Conservation (phyloP, 164 flowering plant species). For the Vitis labrusca region DNA sequence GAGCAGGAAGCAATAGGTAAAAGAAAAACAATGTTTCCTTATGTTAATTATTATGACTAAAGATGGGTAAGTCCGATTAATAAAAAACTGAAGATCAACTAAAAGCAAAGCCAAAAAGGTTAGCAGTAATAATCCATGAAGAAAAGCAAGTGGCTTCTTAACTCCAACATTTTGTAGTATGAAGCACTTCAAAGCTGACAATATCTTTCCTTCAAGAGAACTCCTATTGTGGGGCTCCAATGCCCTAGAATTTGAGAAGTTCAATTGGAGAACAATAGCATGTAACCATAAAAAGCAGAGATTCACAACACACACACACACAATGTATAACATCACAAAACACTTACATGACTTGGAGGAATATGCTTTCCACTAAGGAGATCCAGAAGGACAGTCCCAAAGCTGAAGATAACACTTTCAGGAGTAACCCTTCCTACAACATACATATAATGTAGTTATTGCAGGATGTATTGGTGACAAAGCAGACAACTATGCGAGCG, state of each 20-base stretch:
- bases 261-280: background rate
- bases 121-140: background rate
- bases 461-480: conserved; percentile 8
- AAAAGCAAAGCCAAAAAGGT: too few relatives aligned
- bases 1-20: too few relatives aligned
- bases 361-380: conserved; percentile 98
- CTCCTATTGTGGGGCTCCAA: background rate
- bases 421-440: conserved; percentile 89
- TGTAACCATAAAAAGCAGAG: background rate
- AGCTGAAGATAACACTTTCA: conserved; percentile 93
- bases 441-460: conserved; percentile 10
- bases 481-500: background rate
- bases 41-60: too few relatives aligned
- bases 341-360: conserved; percentile 93
- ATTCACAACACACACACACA: background rate
- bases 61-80: too few relatives aligned
- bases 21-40: too few relatives aligned
- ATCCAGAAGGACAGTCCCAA: conserved; percentile 93
- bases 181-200: background rate
- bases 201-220: too few relatives aligned
- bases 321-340: background rate
- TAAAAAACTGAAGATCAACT: too few relatives aligned
- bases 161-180: background rate
- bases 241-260: background rate
- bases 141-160: background rate